Evolutionary conservation across 2,329 filamentous ascomycete species (phyloP).

Genomic region (Fusarium bactridioides): DNA sequence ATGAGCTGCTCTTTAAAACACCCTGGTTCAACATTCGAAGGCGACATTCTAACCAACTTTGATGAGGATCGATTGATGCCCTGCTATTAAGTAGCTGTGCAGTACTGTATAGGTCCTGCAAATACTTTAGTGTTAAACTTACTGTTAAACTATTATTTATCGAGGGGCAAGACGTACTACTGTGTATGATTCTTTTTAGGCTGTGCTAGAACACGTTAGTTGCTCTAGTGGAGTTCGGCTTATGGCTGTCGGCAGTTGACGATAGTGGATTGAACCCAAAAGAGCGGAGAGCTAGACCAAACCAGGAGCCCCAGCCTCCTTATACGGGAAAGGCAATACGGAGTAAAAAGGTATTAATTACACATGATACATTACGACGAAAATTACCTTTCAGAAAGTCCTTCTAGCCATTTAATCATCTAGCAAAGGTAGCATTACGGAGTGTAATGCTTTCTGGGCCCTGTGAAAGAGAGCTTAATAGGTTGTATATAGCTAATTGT

Average conservation of each 20-base stretch:
- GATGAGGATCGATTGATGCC: accelerated
- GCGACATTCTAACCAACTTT: neutral
- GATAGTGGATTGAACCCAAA: neutral
- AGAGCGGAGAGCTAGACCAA: no score
- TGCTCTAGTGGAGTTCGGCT: no score
- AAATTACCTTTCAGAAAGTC: no score
- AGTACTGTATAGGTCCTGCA: accelerated
- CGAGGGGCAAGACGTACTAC: neutral
- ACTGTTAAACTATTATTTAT: neutral
- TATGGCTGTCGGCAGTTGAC: neutral
- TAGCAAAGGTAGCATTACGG: accelerated
- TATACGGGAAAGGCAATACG: no score
- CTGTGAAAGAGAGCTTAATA: no score
- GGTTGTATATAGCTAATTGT: no score
- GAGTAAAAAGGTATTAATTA: no score
- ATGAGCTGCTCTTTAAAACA: neutral
- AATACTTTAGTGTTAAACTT: neutral
- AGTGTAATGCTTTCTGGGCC: no score
- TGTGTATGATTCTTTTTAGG: no score
- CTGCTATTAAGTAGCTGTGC: accelerated
- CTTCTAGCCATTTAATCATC: accelerated
- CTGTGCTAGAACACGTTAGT: neutral
- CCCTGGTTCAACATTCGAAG: accelerated
- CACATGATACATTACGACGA: accelerated
- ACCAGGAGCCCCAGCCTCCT: no score